These are phyloP conservation scores for Oxytropis ochrocephala DNA, from an alignment of 306 rosid species.

Conservation along the genomic window DNA sequence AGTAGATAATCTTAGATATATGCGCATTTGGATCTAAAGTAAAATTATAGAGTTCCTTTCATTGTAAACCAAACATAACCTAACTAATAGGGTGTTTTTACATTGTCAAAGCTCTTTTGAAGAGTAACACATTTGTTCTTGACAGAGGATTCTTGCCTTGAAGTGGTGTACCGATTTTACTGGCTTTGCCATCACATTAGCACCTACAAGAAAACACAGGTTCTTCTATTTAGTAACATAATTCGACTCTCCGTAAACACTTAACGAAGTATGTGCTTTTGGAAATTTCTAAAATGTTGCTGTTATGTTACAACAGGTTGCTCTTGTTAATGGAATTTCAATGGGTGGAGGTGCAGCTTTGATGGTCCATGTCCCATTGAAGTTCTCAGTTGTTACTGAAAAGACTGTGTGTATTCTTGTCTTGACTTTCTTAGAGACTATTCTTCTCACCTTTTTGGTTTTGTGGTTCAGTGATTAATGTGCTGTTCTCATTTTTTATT, in stretches of 20 bases:
- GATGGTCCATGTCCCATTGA: conserved; percentile 87
- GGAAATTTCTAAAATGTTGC: not conserved
- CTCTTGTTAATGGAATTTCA: conserved; percentile 83
- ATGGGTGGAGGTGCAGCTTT: conserved; percentile 98
- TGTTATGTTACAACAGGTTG: conserved; percentile 49
- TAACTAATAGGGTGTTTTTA: not conserved
- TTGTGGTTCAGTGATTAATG: not conserved
- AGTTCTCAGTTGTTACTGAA: conserved; percentile 83
- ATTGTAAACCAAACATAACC: no score
- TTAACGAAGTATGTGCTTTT: not conserved
- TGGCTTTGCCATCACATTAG: conserved; percentile 93
- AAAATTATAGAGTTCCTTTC: no score
- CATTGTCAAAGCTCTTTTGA: not conserved
- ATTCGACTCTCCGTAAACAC: not conserved
- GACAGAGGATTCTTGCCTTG: conserved; percentile 84
- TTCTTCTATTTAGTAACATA: conserved; percentile 28
- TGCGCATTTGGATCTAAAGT: no score
- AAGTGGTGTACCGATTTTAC: conserved; percentile 82
- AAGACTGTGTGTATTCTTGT: conserved; percentile 60
- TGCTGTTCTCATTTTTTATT: not conserved
- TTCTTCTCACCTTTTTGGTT: not conserved
- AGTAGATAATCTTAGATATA: not conserved
- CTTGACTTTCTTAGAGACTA: conserved; percentile 20
- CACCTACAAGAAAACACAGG: conserved; percentile 86
- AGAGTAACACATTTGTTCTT: conserved; percentile 16